Evolutionary conservation across 1,284 basidiomycete genomes (phyloP).

Genomic region (Chalciporus sp.): DNA sequence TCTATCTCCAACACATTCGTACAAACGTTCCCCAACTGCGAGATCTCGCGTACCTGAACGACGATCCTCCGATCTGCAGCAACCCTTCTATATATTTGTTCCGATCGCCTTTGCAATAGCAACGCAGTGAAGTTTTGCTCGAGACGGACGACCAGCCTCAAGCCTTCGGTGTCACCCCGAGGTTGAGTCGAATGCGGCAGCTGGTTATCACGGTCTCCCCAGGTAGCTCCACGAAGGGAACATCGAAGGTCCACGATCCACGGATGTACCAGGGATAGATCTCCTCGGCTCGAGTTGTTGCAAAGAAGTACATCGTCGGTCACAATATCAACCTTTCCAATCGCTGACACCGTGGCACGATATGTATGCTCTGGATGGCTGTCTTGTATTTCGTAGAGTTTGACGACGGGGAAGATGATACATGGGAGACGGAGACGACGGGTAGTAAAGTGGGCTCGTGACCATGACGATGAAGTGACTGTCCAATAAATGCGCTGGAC

Average conservation of each 20-base stretch:
- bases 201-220: neutral
- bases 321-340: slow-evolving; percentile 2
- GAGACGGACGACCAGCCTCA: slow-evolving; percentile 7
- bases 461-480: neutral
- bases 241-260: slow-evolving; percentile 7
- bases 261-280: slow-evolving; percentile 3
- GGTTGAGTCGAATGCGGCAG: too few relatives aligned
- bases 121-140: slow-evolving; percentile 9
- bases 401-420: slow-evolving; percentile 1
- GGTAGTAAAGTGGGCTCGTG: neutral
- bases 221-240: neutral
- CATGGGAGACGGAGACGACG: slow-evolving; percentile 9
- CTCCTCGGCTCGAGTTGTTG: neutral
- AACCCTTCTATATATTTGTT: slow-evolving; percentile 5
- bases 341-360: neutral
- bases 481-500: neutral
- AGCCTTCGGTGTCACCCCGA: neutral
- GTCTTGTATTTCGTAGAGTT: neutral
- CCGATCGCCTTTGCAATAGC: slow-evolving; percentile 1
- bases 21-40: neutral
- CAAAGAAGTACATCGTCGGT: neutral
- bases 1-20: neutral
- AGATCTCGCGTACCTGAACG: neutral
- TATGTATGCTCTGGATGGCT: neutral
- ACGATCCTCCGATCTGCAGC: slow-evolving; percentile 4